Conservation (phyloP, 106 monocot genomes). For the Apostasia ramifera region DNA sequence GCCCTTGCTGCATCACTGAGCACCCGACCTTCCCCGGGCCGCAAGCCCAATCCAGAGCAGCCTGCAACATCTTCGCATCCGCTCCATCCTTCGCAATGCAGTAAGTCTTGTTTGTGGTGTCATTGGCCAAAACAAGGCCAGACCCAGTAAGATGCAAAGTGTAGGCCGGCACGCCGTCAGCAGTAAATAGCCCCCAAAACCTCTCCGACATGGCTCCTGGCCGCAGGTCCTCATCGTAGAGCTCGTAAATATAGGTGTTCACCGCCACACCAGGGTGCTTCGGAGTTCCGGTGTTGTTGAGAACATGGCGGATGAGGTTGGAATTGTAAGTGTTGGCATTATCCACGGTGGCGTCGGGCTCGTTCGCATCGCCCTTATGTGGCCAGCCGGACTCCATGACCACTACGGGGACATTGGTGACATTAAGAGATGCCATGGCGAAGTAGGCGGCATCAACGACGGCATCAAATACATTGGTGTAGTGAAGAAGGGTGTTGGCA, state of each 20-base stretch:
- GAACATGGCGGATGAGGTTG: constrained; percentile 81
- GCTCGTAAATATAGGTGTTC: constrained; percentile 80
- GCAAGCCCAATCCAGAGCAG: constrained; percentile 95
- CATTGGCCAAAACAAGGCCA: constrained; percentile 69
- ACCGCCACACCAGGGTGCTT: constrained; percentile 83
- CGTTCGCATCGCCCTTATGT: constrained; percentile 68
- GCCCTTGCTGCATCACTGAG: constrained; percentile 69
- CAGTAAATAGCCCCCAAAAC: constrained; percentile 85
- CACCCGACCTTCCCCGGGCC: constrained; percentile 96
- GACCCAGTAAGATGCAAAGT: constrained; percentile 70
- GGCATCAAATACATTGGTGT: constrained; percentile 97
- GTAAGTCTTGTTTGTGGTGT: constrained; percentile 78
- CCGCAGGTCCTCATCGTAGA: constrained; percentile 85
- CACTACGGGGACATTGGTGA: constrained; percentile 75
- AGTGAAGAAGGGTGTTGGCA: constrained; percentile 90
- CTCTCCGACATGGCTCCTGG: constrained; percentile 73
- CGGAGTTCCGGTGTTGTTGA: constrained; percentile 83
- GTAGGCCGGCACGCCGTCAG: constrained; percentile 59
- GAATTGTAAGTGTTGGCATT: constrained; percentile 94
- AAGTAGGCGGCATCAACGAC: constrained; percentile 93
- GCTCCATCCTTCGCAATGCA: constrained; percentile 72
- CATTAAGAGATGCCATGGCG: constrained; percentile 84
- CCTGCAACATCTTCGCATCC: constrained; percentile 89
- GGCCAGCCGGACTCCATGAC: constrained; percentile 98
- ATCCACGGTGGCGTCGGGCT: constrained; percentile 82